Evolutionary conservation across 1,284 basidiomycete genomes (phyloP), one percentile per base, ranked within the genome.

Genomic region (Agroathelia rolfsii): DNA sequence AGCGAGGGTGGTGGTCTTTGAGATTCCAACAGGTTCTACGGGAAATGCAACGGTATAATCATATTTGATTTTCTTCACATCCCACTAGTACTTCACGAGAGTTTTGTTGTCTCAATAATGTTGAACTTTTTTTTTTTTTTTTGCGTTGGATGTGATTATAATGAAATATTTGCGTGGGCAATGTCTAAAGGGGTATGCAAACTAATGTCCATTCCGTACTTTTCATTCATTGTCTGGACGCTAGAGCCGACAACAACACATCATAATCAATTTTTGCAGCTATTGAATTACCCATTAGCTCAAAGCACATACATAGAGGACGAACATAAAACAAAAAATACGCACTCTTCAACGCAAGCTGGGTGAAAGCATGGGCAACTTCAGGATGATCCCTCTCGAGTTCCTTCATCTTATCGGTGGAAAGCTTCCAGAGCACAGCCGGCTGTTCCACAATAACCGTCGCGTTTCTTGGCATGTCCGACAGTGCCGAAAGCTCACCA

Each of bases 401-500:
- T 37, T 56, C 48, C 21, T 59, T 61, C 49, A 92, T 55, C 29
- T 62, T 64, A 35, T 67, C 63, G 3, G 51, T 59, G 36, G 70
- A 72, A 37, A 95, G 55, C 53, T 73, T 81, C 92, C 92, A 95
- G 28, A 95, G 45, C 11, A 81, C 71, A 10, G 74, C 76, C 15
- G 76, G 69, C 8, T 76, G 66, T 55, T 94, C 92, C 2, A 82
- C 87, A 0, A 80, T 62, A 15, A 86, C 86, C 3, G 79, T 87
- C n/a, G 88, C 81, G 51, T 94, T 95, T 29, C 92, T 64, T 14
- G 71, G 64, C 24, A 79, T 66, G 11, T 76, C 76, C 6, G 85
- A 77, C 15, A 96, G 58, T 22, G 81, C 82, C 0, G 83, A 81
- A 35, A 95, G 57, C 55, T 95, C 92, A 1, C 92, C 92, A 2